Percentiles rank a stretch among this genome's conserved stretches.
Evolutionary conservation across 108 stramenopile genomes (phyloP).

Genomic region (Parmales sp.): DNA sequence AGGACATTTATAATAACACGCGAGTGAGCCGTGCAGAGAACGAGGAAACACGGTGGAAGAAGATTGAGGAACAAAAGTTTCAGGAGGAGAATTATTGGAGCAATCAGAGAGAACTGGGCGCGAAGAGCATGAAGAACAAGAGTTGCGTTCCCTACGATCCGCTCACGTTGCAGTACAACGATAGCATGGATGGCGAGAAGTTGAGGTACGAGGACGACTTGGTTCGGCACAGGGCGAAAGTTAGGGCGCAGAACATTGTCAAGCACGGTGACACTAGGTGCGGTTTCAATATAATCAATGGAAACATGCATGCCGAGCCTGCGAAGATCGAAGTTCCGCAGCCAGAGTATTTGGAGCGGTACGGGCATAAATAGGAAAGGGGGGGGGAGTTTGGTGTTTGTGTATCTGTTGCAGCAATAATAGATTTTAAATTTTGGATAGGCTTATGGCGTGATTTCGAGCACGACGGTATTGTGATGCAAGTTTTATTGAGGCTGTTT

Average conservation of each 20-base stretch:
- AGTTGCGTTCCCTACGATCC: conserved; percentile 12
- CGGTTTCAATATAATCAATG: conserved; percentile 16
- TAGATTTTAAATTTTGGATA: too few relatives aligned
- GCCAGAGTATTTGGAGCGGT: too few relatives aligned
- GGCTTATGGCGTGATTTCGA: too few relatives aligned
- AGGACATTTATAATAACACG: not conserved
- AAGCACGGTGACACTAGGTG: not conserved
- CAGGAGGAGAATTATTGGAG: conserved; percentile 9
- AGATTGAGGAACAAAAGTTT: not conserved
- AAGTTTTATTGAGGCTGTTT: too few relatives aligned
- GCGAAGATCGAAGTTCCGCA: too few relatives aligned
- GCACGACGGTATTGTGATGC: too few relatives aligned
- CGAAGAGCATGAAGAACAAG: conserved; percentile 8
- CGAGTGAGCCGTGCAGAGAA: not conserved
- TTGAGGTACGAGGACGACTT: conserved; percentile 11
- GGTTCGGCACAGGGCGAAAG: conserved; percentile 9
- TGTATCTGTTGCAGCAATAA: too few relatives aligned
- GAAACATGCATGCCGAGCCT: too few relatives aligned
- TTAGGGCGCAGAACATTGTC: conserved; percentile 3
- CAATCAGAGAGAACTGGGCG: not conserved
- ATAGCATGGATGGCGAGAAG: conserved; percentile 12
- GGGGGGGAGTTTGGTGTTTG: too few relatives aligned
- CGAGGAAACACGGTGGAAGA: conserved; percentile 14
- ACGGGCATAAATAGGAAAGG: too few relatives aligned
- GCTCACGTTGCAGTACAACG: conserved; percentile 12